These are phyloP conservation scores for Taphrina wiesneri DNA, from an alignment of 1,139 yeast genomes.

Conservation along the genomic window DNA sequence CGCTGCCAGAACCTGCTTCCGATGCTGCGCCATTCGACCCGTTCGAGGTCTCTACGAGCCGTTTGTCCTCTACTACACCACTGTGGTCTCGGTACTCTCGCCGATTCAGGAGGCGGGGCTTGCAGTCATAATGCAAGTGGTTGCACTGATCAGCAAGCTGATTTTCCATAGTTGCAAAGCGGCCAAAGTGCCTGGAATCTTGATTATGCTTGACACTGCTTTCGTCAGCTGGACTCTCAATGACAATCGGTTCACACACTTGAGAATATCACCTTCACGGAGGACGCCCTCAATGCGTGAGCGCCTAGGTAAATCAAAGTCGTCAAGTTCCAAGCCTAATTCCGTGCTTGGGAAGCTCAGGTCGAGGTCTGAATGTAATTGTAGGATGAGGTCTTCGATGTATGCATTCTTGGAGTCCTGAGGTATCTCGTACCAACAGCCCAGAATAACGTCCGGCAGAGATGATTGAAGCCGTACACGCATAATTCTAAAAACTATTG, in stretches of 20 bases:
- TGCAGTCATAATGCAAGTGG: neutral
- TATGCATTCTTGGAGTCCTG: neutral
- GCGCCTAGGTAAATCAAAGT: constrained; percentile 12
- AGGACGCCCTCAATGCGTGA: constrained; percentile 21
- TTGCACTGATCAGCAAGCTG: neutral
- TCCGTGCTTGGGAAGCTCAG: constrained; percentile 3
- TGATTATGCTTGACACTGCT: neutral
- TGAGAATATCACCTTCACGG: constrained; percentile 13
- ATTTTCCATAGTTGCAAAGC: neutral
- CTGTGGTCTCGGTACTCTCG: neutral
- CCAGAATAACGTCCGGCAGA: neutral
- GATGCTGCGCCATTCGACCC: neutral
- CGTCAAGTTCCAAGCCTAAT: constrained; percentile 13
- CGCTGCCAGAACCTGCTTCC: neutral
- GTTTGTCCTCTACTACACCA: neutral
- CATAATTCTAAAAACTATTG: neutral
- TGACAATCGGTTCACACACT: neutral
- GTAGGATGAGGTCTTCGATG: constrained; percentile 3
- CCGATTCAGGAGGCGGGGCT: neutral
- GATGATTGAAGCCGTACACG: constrained; percentile 13
- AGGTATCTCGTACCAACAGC: constrained; percentile 26
- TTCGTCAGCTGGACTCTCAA: neutral
- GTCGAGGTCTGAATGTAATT: constrained; percentile 9
- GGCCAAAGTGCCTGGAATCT: neutral
- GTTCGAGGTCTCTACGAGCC: neutral